A percentile compares a stretch with the other conserved stretches of the same genome.
phyloP scores from a whole-genome alignment of 2,329 filamentous ascomycete species.

The Verticillium dahliae region DNA sequence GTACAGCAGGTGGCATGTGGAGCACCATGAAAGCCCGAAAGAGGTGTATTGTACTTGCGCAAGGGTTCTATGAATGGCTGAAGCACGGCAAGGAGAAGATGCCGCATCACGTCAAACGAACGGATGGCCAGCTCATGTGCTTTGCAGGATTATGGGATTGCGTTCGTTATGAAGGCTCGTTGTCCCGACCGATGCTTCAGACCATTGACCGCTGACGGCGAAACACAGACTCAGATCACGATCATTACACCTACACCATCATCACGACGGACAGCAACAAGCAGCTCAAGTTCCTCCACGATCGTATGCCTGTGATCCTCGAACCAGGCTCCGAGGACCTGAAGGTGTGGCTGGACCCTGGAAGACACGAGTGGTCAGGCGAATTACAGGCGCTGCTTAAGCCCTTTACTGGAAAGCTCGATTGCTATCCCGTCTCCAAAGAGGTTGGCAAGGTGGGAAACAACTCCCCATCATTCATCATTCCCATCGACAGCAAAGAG shows the following conservation, averaged over 20 bases:
- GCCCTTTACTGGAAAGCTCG: slow-evolving; percentile 72
- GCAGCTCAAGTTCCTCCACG: slow-evolving; percentile 80
- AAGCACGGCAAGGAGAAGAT: slow-evolving; percentile 77
- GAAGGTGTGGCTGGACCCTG: slow-evolving; percentile 69
- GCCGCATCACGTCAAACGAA: slow-evolving; percentile 76
- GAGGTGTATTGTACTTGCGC: slow-evolving; percentile 78
- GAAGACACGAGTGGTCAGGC: slow-evolving; percentile 62
- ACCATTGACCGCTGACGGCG: not conserved
- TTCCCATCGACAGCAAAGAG: slow-evolving; percentile 75
- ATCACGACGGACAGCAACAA: slow-evolving; percentile 85
- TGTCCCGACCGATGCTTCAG: not conserved
- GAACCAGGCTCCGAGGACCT: slow-evolving; percentile 68
- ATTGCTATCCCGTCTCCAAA: slow-evolving; percentile 78
- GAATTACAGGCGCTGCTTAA: slow-evolving; percentile 75
- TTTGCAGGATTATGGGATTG: slow-evolving; percentile 92
- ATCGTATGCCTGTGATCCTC: slow-evolving; percentile 92
- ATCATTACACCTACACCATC: slow-evolving; percentile 83
- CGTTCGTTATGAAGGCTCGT: slow-evolving; percentile 67
- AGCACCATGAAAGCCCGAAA: slow-evolving; percentile 83
- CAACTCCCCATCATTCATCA: slow-evolving; percentile 74
- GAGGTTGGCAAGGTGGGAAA: slow-evolving; percentile 95
- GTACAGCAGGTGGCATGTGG: slow-evolving; percentile 79
- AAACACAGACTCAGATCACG: slow-evolving; percentile 49
- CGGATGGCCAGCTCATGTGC: slow-evolving; percentile 78
- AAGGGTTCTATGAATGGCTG: slow-evolving; percentile 96